A percentile compares a stretch with the other conserved stretches of the same genome.
These are phyloP conservation scores for Dactylellina drechsleri DNA, from an alignment of 2,329 filamentous ascomycete genomes.

Conservation along the genomic window DNA sequence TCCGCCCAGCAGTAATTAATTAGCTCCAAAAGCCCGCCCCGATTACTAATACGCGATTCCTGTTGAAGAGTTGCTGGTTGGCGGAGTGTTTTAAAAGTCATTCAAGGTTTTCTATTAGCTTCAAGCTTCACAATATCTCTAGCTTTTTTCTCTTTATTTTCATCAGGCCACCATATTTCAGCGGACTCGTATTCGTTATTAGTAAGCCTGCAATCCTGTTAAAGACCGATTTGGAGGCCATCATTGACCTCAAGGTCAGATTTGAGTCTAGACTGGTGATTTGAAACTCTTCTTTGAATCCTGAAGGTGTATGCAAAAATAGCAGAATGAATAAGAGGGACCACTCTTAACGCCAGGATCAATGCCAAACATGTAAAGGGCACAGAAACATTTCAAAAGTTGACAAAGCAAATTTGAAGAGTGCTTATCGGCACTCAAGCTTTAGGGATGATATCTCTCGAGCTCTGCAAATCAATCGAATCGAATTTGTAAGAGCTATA, in stretches of 20 bases:
- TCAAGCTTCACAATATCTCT: no score
- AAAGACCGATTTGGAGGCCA: neutral
- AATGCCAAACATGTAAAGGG: conserved; percentile 15
- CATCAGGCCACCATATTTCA: no score
- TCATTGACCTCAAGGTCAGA: no score
- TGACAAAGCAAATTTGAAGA: neutral
- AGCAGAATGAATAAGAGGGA: neutral
- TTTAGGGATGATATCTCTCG: no score
- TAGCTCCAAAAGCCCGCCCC: neutral
- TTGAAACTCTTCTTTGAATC: conserved; percentile 1
- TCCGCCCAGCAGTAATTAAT: neutral
- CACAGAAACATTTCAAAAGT: neutral
- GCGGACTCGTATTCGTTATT: neutral
- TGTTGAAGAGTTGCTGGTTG: no score
- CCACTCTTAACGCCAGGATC: conserved; percentile 26
- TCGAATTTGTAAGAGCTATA: conserved; percentile 66
- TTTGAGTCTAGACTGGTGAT: no score
- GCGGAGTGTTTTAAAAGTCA: no score
- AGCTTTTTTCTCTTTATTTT: no score
- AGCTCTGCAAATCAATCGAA: neutral
- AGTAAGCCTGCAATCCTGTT: neutral
- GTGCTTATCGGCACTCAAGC: neutral
- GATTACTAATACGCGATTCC: conserved; percentile 19
- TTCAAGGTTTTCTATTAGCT: no score
- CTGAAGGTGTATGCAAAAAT: conserved; percentile 3